Percentiles rank a stretch among this genome's conserved stretches.
Evolutionary conservation across 1,284 basidiomycete species (phyloP).

Genomic region (Exobasidium rhododendri): DNA sequence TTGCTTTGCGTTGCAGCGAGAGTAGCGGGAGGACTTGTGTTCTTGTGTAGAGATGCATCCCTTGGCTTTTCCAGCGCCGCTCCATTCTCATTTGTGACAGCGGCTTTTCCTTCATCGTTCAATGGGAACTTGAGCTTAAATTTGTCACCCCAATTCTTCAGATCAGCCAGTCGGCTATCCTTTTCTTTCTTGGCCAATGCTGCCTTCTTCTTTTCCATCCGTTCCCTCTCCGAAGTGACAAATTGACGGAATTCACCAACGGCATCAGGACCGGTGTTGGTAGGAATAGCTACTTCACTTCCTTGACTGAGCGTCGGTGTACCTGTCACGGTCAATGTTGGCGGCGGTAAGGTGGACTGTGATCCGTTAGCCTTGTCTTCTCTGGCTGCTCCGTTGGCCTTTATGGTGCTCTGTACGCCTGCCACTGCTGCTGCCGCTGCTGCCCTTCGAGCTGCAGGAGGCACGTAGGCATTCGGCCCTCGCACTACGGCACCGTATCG

Average conservation of each 20-base stretch:
- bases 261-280: constrained; percentile 7
- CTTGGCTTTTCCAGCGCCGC: constrained; percentile 33
- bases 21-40: constrained; percentile 28
- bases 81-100: not conserved
- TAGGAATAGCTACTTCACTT: not conserved
- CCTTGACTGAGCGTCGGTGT: not conserved
- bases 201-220: constrained; percentile 76
- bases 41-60: constrained; percentile 42
- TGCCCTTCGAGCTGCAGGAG: constrained; percentile 71
- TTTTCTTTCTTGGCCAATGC: constrained; percentile 86
- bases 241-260: constrained; percentile 48
- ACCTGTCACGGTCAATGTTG: not conserved
- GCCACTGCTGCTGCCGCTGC: constrained; percentile 42
- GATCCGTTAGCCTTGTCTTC: constrained; percentile 12
- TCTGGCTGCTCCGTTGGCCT: not conserved
- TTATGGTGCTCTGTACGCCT: not conserved
- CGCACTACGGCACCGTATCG: constrained; percentile 94
- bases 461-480: constrained; percentile 82
- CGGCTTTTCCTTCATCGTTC: constrained; percentile 86
- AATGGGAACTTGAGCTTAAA: constrained; percentile 97
- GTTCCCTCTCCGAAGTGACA: constrained; percentile 48
- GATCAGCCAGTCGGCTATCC: constrained; percentile 84
- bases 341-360: not conserved
- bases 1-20: constrained; percentile 24
- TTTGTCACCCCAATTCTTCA: constrained; percentile 82